Conservation (phyloP, 2,329 filamentous ascomycete genomes). For the Colletotrichum higginsianum region DNA sequence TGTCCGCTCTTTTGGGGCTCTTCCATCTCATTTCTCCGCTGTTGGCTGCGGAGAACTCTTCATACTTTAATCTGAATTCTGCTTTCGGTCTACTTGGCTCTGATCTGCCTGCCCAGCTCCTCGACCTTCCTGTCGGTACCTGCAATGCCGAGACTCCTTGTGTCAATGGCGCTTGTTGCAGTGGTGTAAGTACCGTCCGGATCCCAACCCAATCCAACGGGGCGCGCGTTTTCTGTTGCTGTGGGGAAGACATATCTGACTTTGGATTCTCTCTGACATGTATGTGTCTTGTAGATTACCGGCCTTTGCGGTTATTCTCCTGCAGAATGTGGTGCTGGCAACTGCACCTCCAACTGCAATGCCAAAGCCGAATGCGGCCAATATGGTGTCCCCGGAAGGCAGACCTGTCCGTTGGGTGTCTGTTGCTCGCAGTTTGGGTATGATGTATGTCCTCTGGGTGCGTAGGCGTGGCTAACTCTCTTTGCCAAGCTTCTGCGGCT, state of each 20-base stretch:
- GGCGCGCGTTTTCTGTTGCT: conserved; percentile 6
- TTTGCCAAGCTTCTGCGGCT: neutral
- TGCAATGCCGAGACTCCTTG: conserved; percentile 43
- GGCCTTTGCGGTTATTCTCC: neutral
- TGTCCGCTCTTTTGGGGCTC: neutral
- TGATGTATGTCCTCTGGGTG: neutral
- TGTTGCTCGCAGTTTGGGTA: conserved; percentile 4
- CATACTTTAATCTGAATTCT: neutral
- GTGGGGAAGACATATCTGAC: conserved; percentile 4
- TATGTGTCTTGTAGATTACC: no score
- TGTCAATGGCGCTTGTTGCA: conserved; percentile 45
- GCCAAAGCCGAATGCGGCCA: conserved; percentile 10
- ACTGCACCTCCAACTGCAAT: conserved; percentile 12
- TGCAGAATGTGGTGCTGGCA: neutral
- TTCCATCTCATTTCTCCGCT: conserved; percentile 10
- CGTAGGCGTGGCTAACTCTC: neutral
- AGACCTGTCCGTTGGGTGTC: neutral
- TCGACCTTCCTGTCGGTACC: conserved; percentile 9
- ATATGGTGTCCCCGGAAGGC: neutral
- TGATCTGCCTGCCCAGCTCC: conserved; percentile 8
- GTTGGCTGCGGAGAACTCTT: conserved; percentile 3
- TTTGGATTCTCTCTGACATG: neutral
- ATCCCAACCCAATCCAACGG: conserved; percentile 3
- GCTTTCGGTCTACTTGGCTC: no score
- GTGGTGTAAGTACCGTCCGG: conserved; percentile 1